A percentile compares a stretch with the other conserved stretches of the same genome.
Conservation (phyloP, 176 grass and related monocot species). For the Panicum miliaceum region DNA sequence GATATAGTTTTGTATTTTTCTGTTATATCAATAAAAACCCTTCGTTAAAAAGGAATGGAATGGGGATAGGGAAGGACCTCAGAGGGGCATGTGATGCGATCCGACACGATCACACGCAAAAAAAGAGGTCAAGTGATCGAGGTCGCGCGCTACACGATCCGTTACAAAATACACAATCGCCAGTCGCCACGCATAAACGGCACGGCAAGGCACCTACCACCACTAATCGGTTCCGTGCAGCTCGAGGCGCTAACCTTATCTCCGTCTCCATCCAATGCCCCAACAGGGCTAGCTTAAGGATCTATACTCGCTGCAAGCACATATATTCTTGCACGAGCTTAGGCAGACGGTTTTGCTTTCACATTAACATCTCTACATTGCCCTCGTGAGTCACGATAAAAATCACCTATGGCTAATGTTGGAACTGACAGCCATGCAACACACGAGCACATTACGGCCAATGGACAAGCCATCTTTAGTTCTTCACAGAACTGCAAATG, state of each 20-base stretch:
- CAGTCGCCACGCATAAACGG: background rate
- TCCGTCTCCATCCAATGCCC: background rate
- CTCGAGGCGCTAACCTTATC: background rate
- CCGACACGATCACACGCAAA: background rate
- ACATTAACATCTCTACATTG: background rate
- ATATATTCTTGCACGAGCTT: background rate
- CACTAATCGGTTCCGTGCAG: background rate
- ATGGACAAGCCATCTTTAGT: too few species aligned
- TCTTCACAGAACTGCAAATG: too few species aligned
- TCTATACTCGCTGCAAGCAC: background rate
- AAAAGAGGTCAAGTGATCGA: background rate
- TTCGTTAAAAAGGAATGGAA: too few species aligned
- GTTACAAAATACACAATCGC: background rate
- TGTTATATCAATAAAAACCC: too few species aligned
- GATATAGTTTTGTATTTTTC: too few species aligned
- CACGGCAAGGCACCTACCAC: slow-evolving; percentile 6
- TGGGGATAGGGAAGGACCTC: background rate
- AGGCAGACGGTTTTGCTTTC: background rate
- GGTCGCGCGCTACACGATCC: too few species aligned
- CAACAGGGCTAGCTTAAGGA: background rate
- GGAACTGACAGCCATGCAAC: too few species aligned
- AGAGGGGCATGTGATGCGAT: background rate
- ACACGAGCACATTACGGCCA: too few species aligned
- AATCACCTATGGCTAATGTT: too few species aligned
- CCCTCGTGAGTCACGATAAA: too few species aligned